phyloP scores from a whole-genome alignment of 1,284 basidiomycete species.

The Leccinum solheimii region DNA sequence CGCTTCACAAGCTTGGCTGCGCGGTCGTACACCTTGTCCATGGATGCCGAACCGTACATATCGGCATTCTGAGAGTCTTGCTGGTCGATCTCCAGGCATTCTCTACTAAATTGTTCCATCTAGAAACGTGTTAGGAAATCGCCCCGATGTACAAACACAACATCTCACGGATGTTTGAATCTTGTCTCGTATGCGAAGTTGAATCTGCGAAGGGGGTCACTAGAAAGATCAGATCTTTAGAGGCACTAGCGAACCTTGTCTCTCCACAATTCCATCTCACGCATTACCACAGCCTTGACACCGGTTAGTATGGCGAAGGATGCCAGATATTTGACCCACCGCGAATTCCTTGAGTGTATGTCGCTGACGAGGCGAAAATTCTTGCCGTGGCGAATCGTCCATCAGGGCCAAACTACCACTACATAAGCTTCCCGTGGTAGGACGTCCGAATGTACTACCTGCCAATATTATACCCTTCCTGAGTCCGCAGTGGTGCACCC shows the following conservation, averaged over 20 bases:
- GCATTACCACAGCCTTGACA: conserved; percentile 79
- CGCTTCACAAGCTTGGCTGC: conserved; percentile 87
- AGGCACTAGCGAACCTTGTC: conserved; percentile 69
- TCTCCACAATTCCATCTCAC: conserved; percentile 93
- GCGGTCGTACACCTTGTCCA: conserved; percentile 86
- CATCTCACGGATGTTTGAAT: conserved; percentile 80
- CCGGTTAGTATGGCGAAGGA: conserved; percentile 8
- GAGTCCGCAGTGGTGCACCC: conserved; percentile 84
- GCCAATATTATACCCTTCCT: conserved; percentile 90
- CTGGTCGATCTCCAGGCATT: conserved; percentile 90
- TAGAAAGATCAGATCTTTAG: not conserved
- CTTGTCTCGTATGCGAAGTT: conserved; percentile 85
- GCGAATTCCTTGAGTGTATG: conserved; percentile 96
- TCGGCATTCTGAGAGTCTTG: conserved; percentile 39
- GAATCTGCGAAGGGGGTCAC: conserved; percentile 55
- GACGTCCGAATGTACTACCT: conserved; percentile 45
- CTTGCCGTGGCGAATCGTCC: conserved; percentile 80
- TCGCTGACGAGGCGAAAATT: conserved; percentile 88
- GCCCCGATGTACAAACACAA: not conserved
- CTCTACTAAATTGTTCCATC: conserved; percentile 95
- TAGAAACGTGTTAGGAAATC: conserved; percentile 29
- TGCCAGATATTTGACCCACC: conserved; percentile 30
- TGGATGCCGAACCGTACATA: conserved; percentile 50
- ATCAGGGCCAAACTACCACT: conserved; percentile 72
- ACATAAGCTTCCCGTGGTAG: conserved; percentile 9